Base-by-base conservation (phyloP, 2,329 filamentous ascomycete species). In the Chrysosporium keratinophilum region DNA sequence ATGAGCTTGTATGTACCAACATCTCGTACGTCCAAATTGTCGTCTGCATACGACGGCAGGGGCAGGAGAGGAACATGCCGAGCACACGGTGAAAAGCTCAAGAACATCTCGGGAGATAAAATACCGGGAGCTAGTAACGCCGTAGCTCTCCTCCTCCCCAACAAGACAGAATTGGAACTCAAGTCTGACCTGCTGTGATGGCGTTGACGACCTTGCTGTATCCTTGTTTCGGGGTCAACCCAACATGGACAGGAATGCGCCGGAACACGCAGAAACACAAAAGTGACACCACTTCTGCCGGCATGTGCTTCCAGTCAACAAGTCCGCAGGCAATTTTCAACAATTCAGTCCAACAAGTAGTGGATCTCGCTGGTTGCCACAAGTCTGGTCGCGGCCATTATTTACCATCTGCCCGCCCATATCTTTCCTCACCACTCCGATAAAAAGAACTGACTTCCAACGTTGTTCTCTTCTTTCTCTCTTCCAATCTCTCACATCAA, bases 81-180 rank as follows among this genome's bases (percentile, higher is more conserved):
- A 9, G 3, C n/a, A 6, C 11, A 15, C 7, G 14, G 3, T 3
- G 39, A 14, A 41, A 14, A 9, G 9, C 6, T 41, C 15, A 19
- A 9, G 6, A 17, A 14, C 6, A 19, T 41, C 15, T 17, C 7
- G 11, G 20, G 12, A 43, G 37, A 14, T 15, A 19, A 40, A 41
- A 23, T 52, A 52, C 51, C 51, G 51, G 51, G 51, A 54, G 19
- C 51, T 54, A 48, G 51, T 54, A 47, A 48, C 15, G 14, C 14
- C 37, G 10, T n/a, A 15, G 3, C 17, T 42, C 11, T 35, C n/a
- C 12, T n/a, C 19, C 28, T 15, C 50, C 51, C 51, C 51, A 54
- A 54, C 51, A 54, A 49, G 51, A 54, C 51, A 54, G 39, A 2
- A 37, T 48, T 34, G 33, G 10, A 19, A 45, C 43, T 35, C 23